Percentiles rank a stretch among this genome's conserved stretches.
These are phyloP conservation scores for Gentiana straminea DNA, from an alignment of 257 asterid genomes.

Conservation along the genomic window DNA sequence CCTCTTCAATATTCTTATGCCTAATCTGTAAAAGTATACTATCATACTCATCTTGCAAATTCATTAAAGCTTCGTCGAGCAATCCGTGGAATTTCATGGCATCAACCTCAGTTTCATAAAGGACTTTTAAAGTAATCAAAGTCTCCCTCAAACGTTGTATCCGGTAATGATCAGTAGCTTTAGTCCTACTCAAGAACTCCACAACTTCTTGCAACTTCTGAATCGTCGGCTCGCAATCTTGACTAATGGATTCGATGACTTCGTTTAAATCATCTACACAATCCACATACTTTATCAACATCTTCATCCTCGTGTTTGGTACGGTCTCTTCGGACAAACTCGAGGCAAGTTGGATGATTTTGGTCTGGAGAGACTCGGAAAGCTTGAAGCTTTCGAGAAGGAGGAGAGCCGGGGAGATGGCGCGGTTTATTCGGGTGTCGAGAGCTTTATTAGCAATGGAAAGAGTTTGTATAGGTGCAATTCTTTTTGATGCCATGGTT, in stretches of 20 bases:
- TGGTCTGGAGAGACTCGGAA: conserved; percentile 46
- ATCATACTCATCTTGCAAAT: conserved; percentile 80
- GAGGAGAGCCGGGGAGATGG: conserved; percentile 53
- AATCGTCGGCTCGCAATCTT: conserved; percentile 54
- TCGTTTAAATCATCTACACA: conserved; percentile 40
- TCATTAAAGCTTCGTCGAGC: conserved; percentile 66
- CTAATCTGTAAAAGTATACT: conserved; percentile 37
- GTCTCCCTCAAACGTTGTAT: conserved; percentile 51
- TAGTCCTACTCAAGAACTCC: conserved; percentile 82
- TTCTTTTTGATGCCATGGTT: conserved; percentile 31
- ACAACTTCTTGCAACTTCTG: conserved; percentile 82
- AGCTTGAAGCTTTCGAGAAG: conserved; percentile 60
- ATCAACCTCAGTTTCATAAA: conserved; percentile 64
- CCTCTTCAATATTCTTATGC: conserved; percentile 26
- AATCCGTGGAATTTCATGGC: conserved; percentile 65
- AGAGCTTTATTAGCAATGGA: conserved; percentile 71
- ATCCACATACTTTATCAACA: conserved; percentile 47
- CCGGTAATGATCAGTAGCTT: conserved; percentile 61
- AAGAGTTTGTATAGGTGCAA: conserved; percentile 63
- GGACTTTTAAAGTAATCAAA: conserved; percentile 50
- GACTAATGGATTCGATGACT: conserved; percentile 33
- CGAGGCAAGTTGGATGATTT: conserved; percentile 34
- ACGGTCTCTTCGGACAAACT: conserved; percentile 30
- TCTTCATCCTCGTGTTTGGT: conserved; percentile 27
- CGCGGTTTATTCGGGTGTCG: conserved; percentile 62